Evolutionary conservation across 345 rosid genomes (phyloP), one percentile per base, ranked within the genome.

Genomic region (Hibiscus mutabilis): DNA sequence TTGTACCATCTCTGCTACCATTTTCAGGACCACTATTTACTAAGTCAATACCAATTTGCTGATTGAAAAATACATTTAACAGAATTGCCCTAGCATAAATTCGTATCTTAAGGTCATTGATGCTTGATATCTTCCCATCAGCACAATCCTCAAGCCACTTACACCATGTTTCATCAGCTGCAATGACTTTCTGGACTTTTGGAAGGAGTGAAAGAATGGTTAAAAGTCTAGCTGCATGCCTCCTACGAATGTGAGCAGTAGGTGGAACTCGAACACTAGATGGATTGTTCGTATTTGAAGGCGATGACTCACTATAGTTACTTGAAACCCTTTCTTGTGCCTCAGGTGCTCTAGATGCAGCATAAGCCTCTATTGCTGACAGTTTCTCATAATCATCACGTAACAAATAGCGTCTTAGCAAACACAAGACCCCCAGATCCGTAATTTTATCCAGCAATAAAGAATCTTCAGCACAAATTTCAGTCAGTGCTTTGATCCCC

Each of bases 91-190:
- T 84, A 4, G 99, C 97, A 87, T 89, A 92, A 84, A 97, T 95
- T 77, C 83, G 92, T 51, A 80, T 77, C 82, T 95, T 95, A 61
- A 76, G 89, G 86, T 95, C 97, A 79, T 42, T 82, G 80, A 95
- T 90, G 71, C 97, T 86, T 18, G 89, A 80, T 68, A 85, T 82
- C 68, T 79, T 83, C 75, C 95, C 93, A 64, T 78, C 74, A 58
- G 99, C 96, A 88, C 99, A 92, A 76, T 86, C 97, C 71, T 90
- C 97, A 80, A 95, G 97, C 99, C 99, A 95, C 63, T 78, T 80
- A 81, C 86, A 90, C 92, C 88, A 88, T 71, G 79, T 74, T 79
- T 86, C 81, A 81, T 95, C 99, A 12, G 82, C 84, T 61, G 77
- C 62, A 77, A 95, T 85, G 78, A 73, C 76, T 77, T 95, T 86